phyloP scores from a whole-genome alignment of 352 stramenopile genomes.

The Pythium aquatile region DNA sequence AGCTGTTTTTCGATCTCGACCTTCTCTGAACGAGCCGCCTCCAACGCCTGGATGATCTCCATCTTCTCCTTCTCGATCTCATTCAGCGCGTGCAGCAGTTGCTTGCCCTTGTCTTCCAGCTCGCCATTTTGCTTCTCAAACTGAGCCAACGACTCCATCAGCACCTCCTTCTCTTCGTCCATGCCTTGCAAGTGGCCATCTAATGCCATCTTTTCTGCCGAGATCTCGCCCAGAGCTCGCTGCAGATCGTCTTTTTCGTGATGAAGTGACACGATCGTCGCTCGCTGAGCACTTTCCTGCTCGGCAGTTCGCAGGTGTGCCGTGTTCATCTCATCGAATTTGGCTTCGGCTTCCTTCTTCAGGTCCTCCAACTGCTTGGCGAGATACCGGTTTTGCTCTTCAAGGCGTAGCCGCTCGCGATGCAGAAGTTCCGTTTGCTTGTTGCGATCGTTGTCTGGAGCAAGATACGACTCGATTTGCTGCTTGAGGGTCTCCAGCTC shows the following conservation, averaged over 20 bases:
- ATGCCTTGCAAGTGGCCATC: constrained; percentile 46
- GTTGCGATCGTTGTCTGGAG: constrained; percentile 48
- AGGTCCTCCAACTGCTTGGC: constrained; percentile 43
- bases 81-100: constrained; percentile 20
- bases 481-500: constrained; percentile 48
- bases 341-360: constrained; percentile 39
- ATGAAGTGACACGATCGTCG: constrained; percentile 45
- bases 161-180: constrained; percentile 33
- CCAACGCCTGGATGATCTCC: constrained; percentile 6
- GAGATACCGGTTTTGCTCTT: constrained; percentile 60
- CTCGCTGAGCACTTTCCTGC: constrained; percentile 48
- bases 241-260: constrained; percentile 67
- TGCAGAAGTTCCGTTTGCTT: constrained; percentile 60
- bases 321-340: constrained; percentile 47
- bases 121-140: constrained; percentile 54
- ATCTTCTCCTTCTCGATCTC: constrained; percentile 26
- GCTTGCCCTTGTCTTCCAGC: constrained; percentile 32
- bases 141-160: constrained; percentile 33
- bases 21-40: constrained; percentile 10
- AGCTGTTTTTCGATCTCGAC: constrained; percentile 11
- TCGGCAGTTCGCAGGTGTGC: constrained; percentile 41
- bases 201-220: constrained; percentile 49
- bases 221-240: constrained; percentile 40
- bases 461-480: constrained; percentile 54
- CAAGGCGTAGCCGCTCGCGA: constrained; percentile 46